These are phyloP conservation scores for Macroventuria anomochaeta DNA, from an alignment of 2,329 filamentous ascomycete genomes.

Conservation along the genomic window DNA sequence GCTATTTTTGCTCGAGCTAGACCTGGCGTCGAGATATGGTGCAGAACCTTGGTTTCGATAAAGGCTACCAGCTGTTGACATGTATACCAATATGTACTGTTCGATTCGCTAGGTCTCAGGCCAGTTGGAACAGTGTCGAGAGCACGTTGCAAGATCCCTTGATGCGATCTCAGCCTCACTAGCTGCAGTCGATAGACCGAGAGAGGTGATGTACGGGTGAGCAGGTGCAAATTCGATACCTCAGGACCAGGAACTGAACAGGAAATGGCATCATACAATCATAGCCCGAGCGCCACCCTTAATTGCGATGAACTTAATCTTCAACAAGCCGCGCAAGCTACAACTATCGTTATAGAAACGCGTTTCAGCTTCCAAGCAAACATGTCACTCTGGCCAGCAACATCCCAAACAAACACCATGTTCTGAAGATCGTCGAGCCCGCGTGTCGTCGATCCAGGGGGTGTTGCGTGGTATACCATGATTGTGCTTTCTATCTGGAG, in stretches of 20 bases:
- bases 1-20: constrained; percentile 11
- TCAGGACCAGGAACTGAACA: not conserved
- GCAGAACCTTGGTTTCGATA: constrained; percentile 8
- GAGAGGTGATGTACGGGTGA: not conserved
- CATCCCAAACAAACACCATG: not conserved
- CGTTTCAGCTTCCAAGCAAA: constrained; percentile 5
- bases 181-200: not conserved
- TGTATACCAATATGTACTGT: not conserved
- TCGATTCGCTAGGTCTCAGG: not conserved
- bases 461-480: constrained; percentile 2
- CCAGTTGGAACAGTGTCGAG: not conserved
- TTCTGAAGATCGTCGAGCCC: not conserved
- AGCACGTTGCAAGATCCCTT: not conserved
- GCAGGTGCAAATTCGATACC: not conserved
- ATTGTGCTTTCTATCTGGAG: constrained; percentile 11
- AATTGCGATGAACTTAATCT: not conserved
- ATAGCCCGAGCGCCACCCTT: not conserved
- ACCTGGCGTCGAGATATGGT: not conserved
- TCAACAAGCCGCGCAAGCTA: constrained; percentile 2
- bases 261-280: not conserved
- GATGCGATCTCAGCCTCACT: not conserved
- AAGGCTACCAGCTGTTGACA: not conserved
- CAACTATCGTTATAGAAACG: constrained; percentile 14
- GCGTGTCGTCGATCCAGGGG: not conserved
- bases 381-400: not conserved